A percentile compares a stretch with the other conserved stretches of the same genome.
Conservation (phyloP, 306 rosid species). For the Trifolium fragiferum region DNA sequence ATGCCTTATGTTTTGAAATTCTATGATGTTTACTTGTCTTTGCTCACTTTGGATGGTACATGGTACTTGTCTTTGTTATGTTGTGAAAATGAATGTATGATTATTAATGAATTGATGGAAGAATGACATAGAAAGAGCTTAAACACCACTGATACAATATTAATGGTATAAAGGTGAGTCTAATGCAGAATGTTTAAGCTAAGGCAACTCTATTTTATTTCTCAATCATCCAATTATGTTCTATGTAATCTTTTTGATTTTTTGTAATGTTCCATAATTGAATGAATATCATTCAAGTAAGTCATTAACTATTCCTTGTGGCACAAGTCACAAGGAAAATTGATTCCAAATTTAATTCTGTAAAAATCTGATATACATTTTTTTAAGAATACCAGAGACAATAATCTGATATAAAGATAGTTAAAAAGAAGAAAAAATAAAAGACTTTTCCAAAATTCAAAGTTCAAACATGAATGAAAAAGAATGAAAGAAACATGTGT, state of each 20-base stretch:
- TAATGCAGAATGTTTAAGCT: slow-evolving; percentile 37
- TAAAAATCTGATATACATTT: background rate
- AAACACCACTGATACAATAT: slow-evolving; percentile 47
- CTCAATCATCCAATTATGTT: slow-evolving; percentile 40
- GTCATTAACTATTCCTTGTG: slow-evolving; percentile 1
- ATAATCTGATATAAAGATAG: too few relatives aligned
- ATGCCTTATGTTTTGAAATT: slow-evolving; percentile 20
- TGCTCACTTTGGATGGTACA: too few relatives aligned
- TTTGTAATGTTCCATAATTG: slow-evolving; percentile 19
- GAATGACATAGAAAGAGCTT: slow-evolving; percentile 35
- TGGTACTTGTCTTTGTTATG: too few relatives aligned
- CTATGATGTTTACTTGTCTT: slow-evolving; percentile 46
- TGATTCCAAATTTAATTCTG: background rate
- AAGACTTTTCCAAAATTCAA: too few relatives aligned
- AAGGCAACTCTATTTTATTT: slow-evolving; percentile 20
- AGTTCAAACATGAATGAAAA: too few relatives aligned
- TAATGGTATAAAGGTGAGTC: slow-evolving; percentile 25
- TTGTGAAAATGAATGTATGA: slow-evolving; percentile 33
- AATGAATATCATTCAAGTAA: background rate
- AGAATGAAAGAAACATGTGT: too few relatives aligned
- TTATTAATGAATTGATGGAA: slow-evolving; percentile 41
- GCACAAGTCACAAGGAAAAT: background rate
- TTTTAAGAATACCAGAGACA: too few relatives aligned
- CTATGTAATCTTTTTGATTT: slow-evolving; percentile 16
- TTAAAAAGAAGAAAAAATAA: background rate